phyloP scores from a whole-genome alignment of 2,329 filamentous ascomycete species.

The Cladorrhinum sp. region DNA sequence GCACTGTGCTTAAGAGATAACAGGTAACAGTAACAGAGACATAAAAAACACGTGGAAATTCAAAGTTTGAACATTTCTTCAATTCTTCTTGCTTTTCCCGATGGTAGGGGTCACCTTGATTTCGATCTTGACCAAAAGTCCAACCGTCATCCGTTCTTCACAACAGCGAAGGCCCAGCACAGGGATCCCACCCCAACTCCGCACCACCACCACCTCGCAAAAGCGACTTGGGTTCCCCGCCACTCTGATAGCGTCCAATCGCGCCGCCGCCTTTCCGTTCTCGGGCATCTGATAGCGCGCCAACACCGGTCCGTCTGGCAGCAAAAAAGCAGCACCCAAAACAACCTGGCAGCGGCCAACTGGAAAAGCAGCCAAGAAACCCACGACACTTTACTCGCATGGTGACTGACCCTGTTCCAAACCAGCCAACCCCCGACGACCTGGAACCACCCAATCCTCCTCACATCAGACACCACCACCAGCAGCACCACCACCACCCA shows the following conservation, averaged over 20 bases:
- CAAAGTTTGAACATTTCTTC: too few species aligned
- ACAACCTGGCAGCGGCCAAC: neutral
- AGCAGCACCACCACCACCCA: neutral
- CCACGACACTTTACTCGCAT: too few species aligned
- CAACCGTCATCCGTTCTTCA: neutral
- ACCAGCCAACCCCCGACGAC: neutral
- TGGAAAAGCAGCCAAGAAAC: neutral
- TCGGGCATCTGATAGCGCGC: constrained; percentile 8
- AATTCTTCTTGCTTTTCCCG: too few species aligned
- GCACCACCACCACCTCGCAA: neutral
- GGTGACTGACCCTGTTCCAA: constrained; percentile 7
- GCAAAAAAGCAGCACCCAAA: neutral
- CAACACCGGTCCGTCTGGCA: constrained; percentile 9
- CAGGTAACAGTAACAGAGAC: too few species aligned
- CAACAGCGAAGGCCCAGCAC: neutral
- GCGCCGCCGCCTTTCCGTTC: neutral
- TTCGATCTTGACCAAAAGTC: too few species aligned
- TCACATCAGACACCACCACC: neutral
- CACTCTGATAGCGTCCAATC: constrained; percentile 17
- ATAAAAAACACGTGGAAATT: too few species aligned
- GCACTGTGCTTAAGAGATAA: too few species aligned
- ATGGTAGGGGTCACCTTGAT: too few species aligned
- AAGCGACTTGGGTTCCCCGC: constrained; percentile 15
- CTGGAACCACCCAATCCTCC: neutral
- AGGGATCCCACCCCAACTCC: neutral